Percentiles rank a stretch among this genome's conserved stretches.
These are phyloP conservation scores for Papiliotrema terrestris DNA, from an alignment of 1,284 basidiomycete species.

Conservation along the genomic window DNA sequence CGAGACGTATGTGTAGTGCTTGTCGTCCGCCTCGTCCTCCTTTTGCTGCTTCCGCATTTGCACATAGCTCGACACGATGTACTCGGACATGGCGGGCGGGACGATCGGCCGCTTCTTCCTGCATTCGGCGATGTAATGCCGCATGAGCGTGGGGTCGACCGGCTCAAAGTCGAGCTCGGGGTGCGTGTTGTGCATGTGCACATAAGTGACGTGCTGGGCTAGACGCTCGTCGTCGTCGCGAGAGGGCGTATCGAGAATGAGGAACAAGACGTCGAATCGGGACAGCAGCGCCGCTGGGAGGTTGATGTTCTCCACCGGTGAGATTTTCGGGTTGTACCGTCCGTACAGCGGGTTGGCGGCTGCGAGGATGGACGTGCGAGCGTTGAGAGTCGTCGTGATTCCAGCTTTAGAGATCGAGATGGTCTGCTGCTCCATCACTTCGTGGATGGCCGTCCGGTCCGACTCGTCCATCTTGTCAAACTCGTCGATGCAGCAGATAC, in stretches of 20 bases:
- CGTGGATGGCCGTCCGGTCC: slow-evolving; percentile 97
- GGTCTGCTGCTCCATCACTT: slow-evolving; percentile 99
- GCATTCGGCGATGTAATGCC: slow-evolving; percentile 95
- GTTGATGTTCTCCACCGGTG: slow-evolving; percentile 99
- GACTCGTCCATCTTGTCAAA: slow-evolving; percentile 99
- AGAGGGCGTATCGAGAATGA: slow-evolving; percentile 93
- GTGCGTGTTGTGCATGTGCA: slow-evolving; percentile 93
- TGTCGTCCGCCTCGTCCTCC: slow-evolving; percentile 83
- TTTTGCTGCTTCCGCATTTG: slow-evolving; percentile 88
- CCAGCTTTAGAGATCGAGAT: slow-evolving; percentile 99
- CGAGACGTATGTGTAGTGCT: slow-evolving; percentile 91
- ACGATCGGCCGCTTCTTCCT: slow-evolving; percentile 84
- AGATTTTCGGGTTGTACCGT: slow-evolving; percentile 95
- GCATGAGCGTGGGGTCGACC: slow-evolving; percentile 81
- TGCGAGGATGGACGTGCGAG: slow-evolving; percentile 95
- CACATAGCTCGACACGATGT: slow-evolving; percentile 94
- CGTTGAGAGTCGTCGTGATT: slow-evolving; percentile 97
- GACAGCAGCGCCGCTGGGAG: slow-evolving; percentile 93
- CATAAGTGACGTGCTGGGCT: slow-evolving; percentile 95
- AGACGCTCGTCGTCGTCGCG: slow-evolving; percentile 93
- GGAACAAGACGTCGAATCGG: slow-evolving; percentile 93
- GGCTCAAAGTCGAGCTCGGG: slow-evolving; percentile 74
- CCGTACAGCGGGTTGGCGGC: slow-evolving; percentile 98
- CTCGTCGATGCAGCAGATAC: slow-evolving; percentile 99
- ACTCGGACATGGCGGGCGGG: slow-evolving; percentile 79